These are phyloP conservation scores for Kodamaea fungicola DNA, from an alignment of 1,139 yeast genomes.

Conservation along the genomic window DNA sequence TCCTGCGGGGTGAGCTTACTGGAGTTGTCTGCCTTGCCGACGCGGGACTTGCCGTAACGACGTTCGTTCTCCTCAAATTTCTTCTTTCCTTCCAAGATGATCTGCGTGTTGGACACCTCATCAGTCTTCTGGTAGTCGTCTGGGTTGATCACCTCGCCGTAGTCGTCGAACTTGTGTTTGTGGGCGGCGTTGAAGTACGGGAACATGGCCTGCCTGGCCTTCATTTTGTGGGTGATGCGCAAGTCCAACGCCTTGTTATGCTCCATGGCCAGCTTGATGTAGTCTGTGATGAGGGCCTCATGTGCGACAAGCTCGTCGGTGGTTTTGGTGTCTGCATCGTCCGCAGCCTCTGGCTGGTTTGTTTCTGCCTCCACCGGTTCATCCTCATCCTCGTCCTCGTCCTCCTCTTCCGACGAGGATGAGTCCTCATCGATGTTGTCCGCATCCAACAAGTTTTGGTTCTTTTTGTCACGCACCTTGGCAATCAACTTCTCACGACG, in stretches of 20 bases:
- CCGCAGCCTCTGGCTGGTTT: neutral
- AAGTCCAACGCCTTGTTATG: conserved; percentile 54
- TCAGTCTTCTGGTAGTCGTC: conserved; percentile 66
- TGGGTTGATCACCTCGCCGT: conserved; percentile 68
- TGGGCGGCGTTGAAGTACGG: conserved; percentile 56
- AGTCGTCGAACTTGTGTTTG: conserved; percentile 71
- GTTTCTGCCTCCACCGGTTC: conserved; percentile 6
- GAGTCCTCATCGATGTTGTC: conserved; percentile 36
- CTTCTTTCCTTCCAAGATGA: conserved; percentile 28
- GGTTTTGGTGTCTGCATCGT: neutral
- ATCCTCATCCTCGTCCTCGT: conserved; percentile 17
- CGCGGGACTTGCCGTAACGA: conserved; percentile 31
- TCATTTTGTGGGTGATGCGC: conserved; percentile 53
- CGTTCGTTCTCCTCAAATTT: conserved; percentile 29
- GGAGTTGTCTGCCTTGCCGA: conserved; percentile 18
- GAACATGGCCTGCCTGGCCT: conserved; percentile 72
- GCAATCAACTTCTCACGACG: conserved; percentile 48
- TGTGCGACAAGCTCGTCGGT: conserved; percentile 31
- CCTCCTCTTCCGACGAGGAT: conserved; percentile 39
- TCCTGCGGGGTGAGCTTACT: conserved; percentile 45
- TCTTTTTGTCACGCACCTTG: conserved; percentile 54
- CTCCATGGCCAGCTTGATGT: conserved; percentile 36
- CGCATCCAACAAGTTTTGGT: conserved; percentile 49
- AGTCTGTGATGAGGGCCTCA: conserved; percentile 41
- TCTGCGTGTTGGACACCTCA: conserved; percentile 36